Evolutionary conservation across 1,284 basidiomycete species (phyloP).

Genomic region (Xanthoconium separans): DNA sequence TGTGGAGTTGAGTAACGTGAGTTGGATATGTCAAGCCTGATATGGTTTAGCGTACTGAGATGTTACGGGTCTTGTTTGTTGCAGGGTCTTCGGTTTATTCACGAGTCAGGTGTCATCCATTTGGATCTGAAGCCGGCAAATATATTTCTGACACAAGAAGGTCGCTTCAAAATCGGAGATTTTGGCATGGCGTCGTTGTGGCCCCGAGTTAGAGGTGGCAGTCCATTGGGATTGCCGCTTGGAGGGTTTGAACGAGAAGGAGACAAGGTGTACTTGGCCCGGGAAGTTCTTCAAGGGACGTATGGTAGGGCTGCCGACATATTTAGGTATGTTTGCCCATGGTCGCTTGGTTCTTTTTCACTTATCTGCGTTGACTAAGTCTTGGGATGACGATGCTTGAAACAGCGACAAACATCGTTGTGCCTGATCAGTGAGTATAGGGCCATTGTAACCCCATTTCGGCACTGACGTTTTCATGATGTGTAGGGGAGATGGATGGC

Average conservation of each 20-base stretch:
- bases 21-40: slow-evolving; percentile 33
- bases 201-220: slow-evolving; percentile 56
- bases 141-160: slow-evolving; percentile 87
- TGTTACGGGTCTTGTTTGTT: slow-evolving; percentile 18
- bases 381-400: slow-evolving; percentile 96
- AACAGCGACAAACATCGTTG: slow-evolving; percentile 92
- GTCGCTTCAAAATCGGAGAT: slow-evolving; percentile 96
- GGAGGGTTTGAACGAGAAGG: slow-evolving; percentile 91
- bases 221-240: slow-evolving; percentile 35
- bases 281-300: slow-evolving; percentile 89
- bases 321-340: slow-evolving; percentile 72
- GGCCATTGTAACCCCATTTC: slow-evolving; percentile 1
- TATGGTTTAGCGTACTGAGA: slow-evolving; percentile 7
- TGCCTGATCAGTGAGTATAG: slow-evolving; percentile 88
- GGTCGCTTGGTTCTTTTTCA: neutral
- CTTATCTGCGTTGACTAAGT: slow-evolving; percentile 39
- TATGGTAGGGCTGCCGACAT: slow-evolving; percentile 96
- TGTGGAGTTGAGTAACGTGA: slow-evolving; percentile 84
- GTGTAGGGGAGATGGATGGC: slow-evolving; percentile 86
- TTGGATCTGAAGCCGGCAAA: slow-evolving; percentile 98
- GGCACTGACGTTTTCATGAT: slow-evolving; percentile 15
- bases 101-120: slow-evolving; percentile 87
- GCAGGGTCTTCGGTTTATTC: slow-evolving; percentile 89
- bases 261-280: slow-evolving; percentile 97
- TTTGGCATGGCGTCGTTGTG: slow-evolving; percentile 95